Percentiles rank a stretch among this genome's conserved stretches.
phyloP scores from a whole-genome alignment of 202 grass and related monocot species.

The Schoenoplectus tabernaemontani region DNA sequence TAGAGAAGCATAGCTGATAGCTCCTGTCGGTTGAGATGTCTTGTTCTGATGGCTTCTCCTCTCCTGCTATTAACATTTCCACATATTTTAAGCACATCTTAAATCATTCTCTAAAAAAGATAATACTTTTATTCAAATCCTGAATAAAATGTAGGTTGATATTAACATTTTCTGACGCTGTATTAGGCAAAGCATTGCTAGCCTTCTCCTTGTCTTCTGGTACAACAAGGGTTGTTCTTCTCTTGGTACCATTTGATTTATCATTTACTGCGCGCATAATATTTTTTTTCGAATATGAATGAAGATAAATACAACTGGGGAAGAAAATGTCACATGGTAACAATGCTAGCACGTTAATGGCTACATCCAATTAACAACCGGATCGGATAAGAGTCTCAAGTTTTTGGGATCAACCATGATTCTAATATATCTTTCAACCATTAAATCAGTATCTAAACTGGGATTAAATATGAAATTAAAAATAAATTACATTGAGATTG shows the following conservation, averaged over 20 bases:
- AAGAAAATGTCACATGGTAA: background rate
- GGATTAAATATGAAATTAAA: no score
- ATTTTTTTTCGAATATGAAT: background rate
- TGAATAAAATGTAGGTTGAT: no score
- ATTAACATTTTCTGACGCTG: no score
- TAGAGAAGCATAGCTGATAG: background rate
- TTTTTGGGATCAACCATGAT: no score
- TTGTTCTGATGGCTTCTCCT: slow-evolving; percentile 18
- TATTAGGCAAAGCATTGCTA: no score
- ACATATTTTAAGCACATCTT: background rate
- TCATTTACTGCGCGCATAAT: background rate
- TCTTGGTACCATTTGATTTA: background rate
- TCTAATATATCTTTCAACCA: no score
- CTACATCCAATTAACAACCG: background rate
- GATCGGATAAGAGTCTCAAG: no score
- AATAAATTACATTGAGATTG: no score
- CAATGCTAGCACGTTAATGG: background rate
- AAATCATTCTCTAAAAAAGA: background rate
- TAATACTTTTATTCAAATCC: no score
- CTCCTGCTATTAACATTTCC: slow-evolving; percentile 20
- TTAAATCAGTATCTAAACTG: no score
- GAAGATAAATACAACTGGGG: background rate
- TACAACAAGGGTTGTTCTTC: background rate
- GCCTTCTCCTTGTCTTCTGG: background rate
- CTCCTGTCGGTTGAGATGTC: slow-evolving; percentile 17